These are phyloP conservation scores for Eucalyptus sp. DNA, from an alignment of 345 rosid genomes.

Conservation along the genomic window DNA sequence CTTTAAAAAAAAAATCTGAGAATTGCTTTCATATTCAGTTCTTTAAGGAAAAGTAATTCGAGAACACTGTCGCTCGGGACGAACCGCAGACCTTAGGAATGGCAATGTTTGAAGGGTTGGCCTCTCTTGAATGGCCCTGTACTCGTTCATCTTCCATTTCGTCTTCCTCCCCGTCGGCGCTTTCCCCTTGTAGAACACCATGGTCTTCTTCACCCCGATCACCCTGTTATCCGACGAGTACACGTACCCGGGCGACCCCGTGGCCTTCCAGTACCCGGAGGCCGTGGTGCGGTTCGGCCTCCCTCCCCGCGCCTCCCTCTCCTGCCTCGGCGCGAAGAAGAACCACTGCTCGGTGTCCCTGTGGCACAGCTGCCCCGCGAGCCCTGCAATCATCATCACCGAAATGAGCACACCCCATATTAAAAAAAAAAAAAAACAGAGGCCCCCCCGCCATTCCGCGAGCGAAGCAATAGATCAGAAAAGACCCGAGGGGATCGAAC, in stretches of 20 bases:
- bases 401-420: not conserved
- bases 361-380: conserved; percentile 48
- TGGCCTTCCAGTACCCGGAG: conserved; percentile 95
- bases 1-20: not conserved
- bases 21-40: not conserved
- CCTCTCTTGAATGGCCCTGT: conserved; percentile 54
- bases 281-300: conserved; percentile 66
- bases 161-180: conserved; percentile 79
- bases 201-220: conserved; percentile 78
- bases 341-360: conserved; percentile 91
- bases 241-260: conserved; percentile 83
- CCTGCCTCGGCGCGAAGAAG: conserved; percentile 78
- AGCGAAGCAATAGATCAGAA: not conserved
- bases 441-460: not conserved
- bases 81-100: not conserved
- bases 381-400: conserved; percentile 24
- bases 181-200: conserved; percentile 91
- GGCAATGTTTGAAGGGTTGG: not conserved
- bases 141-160: conserved; percentile 96
- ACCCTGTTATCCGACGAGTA: conserved; percentile 55
- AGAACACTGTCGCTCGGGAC: not conserved
- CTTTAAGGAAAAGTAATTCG: not conserved
- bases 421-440: not conserved
- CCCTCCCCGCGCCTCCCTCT: conserved; percentile 82
- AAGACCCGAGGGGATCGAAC: not conserved